A percentile compares a stretch with the other conserved stretches of the same genome.
These are phyloP conservation scores for Lodderomyces metapsilosis DNA, from an alignment of 1,139 yeast genomes.

Conservation along the genomic window DNA sequence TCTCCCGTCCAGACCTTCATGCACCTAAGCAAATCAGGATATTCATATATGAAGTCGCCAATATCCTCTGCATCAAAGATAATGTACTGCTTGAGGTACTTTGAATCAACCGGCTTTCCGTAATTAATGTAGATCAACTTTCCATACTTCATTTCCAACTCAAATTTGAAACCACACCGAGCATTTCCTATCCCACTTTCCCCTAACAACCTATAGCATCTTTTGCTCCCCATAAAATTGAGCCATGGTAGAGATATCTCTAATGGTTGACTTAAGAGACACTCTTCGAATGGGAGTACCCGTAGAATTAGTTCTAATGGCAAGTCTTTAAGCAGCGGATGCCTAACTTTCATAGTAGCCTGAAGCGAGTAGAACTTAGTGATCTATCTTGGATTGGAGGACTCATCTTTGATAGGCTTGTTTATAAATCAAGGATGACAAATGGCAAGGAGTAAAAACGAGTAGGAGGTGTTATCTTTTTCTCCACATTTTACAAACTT, in stretches of 20 bases:
- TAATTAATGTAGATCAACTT: not conserved
- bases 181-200: not conserved
- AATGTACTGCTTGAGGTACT: not conserved
- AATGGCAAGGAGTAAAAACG: no score
- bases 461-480: no score
- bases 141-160: constrained; percentile 1
- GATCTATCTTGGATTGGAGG: no score
- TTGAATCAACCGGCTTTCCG: not conserved
- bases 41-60: not conserved
- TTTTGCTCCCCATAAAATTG: not conserved
- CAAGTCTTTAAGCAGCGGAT: not conserved
- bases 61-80: not conserved
- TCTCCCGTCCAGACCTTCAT: constrained; percentile 1
- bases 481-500: no score
- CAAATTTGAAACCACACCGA: not conserved
- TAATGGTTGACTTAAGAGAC: not conserved
- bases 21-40: not conserved
- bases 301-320: not conserved
- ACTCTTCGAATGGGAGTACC: not conserved
- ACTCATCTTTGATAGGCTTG: no score
- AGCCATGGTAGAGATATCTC: not conserved
- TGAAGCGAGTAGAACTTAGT: no score
- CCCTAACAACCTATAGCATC: not conserved
- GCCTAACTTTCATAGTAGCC: not conserved
- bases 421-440: no score